Conservation (phyloP, 441 rosid species). For the Macaranga tanarius region DNA sequence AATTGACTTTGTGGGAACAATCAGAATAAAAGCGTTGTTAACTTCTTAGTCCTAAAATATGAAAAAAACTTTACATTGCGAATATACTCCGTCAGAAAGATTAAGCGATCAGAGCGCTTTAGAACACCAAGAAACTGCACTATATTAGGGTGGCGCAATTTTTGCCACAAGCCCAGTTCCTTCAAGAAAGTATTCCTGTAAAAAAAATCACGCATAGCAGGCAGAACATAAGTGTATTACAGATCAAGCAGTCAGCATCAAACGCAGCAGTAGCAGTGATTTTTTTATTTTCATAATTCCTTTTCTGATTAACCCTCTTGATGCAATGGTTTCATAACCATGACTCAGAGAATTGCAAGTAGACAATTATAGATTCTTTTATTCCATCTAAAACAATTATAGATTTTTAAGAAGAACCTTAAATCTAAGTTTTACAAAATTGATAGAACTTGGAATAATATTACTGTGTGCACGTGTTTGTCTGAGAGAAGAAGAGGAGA, state of each 20-base stretch:
- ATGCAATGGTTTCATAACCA: background rate
- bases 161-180: slow-evolving; percentile 65
- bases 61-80: slow-evolving; percentile 43
- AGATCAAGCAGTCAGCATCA: slow-evolving; percentile 15
- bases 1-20: slow-evolving; percentile 21
- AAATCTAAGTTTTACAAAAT: background rate
- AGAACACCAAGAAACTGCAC: slow-evolving; percentile 74
- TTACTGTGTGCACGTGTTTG: too few species aligned
- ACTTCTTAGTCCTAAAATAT: background rate
- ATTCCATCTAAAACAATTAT: background rate
- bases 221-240: slow-evolving; percentile 3
- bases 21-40: slow-evolving; percentile 11
- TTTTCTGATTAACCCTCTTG: background rate
- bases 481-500: background rate
- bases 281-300: background rate
- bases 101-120: slow-evolving; percentile 51
- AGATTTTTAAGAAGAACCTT: background rate
- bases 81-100: slow-evolving; percentile 65
- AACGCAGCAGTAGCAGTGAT: background rate
- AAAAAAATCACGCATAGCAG: slow-evolving; percentile 10
- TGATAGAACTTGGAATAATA: background rate
- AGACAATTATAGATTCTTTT: slow-evolving; percentile 3
- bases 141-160: slow-evolving; percentile 66
- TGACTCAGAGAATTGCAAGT: background rate
- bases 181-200: slow-evolving; percentile 47